These are phyloP conservation scores for Claviceps africana DNA, from an alignment of 2,329 filamentous ascomycete genomes.

Conservation along the genomic window DNA sequence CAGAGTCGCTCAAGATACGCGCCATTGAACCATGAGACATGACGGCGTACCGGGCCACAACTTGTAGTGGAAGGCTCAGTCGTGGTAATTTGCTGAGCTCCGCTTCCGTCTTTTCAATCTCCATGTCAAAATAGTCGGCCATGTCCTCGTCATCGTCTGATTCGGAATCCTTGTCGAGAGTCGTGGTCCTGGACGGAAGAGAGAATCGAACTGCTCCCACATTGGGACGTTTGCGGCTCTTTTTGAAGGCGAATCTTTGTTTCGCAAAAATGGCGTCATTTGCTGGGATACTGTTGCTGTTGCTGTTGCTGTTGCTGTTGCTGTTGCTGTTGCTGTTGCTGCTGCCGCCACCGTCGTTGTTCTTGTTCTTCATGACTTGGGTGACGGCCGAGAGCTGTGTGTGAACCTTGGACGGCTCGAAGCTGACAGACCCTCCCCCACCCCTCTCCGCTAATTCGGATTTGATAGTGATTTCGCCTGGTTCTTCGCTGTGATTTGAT, in stretches of 20 bases:
- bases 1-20: conserved; percentile 30
- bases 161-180: conserved; percentile 23
- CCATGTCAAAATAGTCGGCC: conserved; percentile 39
- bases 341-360: too few relatives aligned
- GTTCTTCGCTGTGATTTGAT: conserved; percentile 29
- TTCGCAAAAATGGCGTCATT: background rate
- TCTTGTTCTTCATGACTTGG: background rate
- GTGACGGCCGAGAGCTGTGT: background rate
- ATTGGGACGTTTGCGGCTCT: conserved; percentile 15
- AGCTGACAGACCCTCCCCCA: background rate
- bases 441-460: conserved; percentile 20
- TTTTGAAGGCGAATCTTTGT: conserved; percentile 5
- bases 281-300: background rate
- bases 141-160: conserved; percentile 47
- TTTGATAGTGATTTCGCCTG: conserved; percentile 31
- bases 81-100: conserved; percentile 33
- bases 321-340: too few relatives aligned
- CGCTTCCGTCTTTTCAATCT: conserved; percentile 37
- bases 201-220: conserved; percentile 24
- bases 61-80: conserved; percentile 24
- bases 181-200: conserved; percentile 23
- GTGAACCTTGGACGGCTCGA: background rate
- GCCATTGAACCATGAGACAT: conserved; percentile 35
- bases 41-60: conserved; percentile 32
- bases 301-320: background rate